Evolutionary conservation across 441 rosid genomes (phyloP), one percentile per base, ranked within the genome.

Genomic region (Adansonia gregorii): DNA sequence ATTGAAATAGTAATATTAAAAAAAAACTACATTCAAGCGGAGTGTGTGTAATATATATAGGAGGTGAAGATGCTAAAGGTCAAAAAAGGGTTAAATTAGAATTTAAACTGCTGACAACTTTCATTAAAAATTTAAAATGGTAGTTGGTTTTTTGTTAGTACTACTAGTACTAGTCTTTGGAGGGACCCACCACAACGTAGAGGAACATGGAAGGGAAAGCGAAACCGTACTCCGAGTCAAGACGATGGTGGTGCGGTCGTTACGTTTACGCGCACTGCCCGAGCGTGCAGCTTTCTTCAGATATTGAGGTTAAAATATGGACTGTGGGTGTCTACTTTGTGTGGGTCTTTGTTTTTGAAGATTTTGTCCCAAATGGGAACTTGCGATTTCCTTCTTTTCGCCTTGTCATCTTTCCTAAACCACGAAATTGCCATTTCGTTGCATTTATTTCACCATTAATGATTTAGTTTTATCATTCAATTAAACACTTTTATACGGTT

Each of bases 261-360:
- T 76, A 85, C 73, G 61, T 35, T 48, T 61, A 85, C 87, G 92
- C 88, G 86, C 88, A 67, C 24, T 4, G 59, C 8, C 31, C 46
- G 83, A 39, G 83, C 85, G 89, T 86, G 87, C 84, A 79, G 39
- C 78, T 81, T 59, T 2, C 11, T 54, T 20, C 10, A 1, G 11
- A 41, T 17, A 41, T 76, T 65, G 80, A 82, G 87, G 86, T 74
- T 77, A 9, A 9, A 76, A 51, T 51, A 2, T 3, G 46, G 51
- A 52, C 31, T 24, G 73, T 64, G 52, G 10, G 80, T 8, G 35
- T 31, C 35, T 31, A 31, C 35, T 31, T 31, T 1, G 43, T 24
- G 73, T 64, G 52, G 10, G 80, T 8, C 67, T 15, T 14, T 20
- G 9, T 3, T 31, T 31, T 27, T 11, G 15, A 31, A 66, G 51